Base-by-base conservation (phyloP, 2,329 filamentous ascomycete species). In the Gnomoniopsis smithogilvyi region DNA sequence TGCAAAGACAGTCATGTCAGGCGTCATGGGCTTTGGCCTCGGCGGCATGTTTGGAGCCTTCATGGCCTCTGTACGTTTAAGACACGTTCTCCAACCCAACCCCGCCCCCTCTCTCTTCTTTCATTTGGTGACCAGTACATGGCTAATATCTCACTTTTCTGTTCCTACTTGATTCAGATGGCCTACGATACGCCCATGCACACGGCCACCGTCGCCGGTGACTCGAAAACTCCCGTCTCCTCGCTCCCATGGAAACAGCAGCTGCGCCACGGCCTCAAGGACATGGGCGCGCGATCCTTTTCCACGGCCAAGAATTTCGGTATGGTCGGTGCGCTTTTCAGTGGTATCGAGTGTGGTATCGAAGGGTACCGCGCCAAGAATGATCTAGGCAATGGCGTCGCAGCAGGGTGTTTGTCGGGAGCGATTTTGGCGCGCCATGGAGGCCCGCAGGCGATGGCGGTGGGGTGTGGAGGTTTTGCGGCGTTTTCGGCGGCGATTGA, bases 41-140 rank as follows among this genome's bases (percentile, higher is more conserved):
- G 95, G 95, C 63, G 95, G 92, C 68, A 80, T 96, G 47, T 99
- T 99, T 67, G 95, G 95, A 66, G 83, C 98, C 68, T 99, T 99
- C 80, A 99, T 98, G 94, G 92, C 93, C 61, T 95, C 91, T 69
- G 92, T 96, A 86, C 64, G 89, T 56, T 47, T 21, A 24, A 36
- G 38, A 21, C 43, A 26, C 45, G 57, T 38, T 41, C 52, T 51
- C 47, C 56, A 56, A 53, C n/a, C 17, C 10, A 22, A 21, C 34
- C 21, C n/a, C 19, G 11, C 33, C n/a, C 26, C 24, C 53, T 24
- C 14, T 46, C 17, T 47, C 24, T 7, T 17, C 47, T 55, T 51
- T 30, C 15, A 36, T 36, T 34, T 30, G 45, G n/a, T n/a, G n/a
- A n/a, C n/a, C n/a, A n/a, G n/a, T n/a, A n/a, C 48, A 55, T 47